phyloP scores from a whole-genome alignment of 345 rosid genomes.

The Melaleuca quinquenervia region DNA sequence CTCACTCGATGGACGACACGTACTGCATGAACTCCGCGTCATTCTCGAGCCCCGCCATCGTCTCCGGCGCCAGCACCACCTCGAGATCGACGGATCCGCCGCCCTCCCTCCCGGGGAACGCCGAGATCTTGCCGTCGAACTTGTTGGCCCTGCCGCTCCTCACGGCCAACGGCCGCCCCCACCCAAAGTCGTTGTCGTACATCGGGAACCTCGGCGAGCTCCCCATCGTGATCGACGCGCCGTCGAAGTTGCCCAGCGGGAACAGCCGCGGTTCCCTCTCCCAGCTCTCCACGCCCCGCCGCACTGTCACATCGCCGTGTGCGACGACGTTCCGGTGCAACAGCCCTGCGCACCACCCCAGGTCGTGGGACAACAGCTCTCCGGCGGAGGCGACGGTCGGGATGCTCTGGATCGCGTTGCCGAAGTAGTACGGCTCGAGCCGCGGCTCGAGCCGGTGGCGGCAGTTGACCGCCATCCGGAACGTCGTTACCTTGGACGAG shows the following conservation, averaged over 20 bases:
- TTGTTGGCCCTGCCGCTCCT: slow-evolving; percentile 92
- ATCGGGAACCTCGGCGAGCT: slow-evolving; percentile 97
- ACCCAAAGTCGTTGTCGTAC: slow-evolving; percentile 92
- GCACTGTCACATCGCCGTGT: slow-evolving; percentile 54
- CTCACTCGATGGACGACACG: slow-evolving; percentile 17
- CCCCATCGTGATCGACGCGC: slow-evolving; percentile 96
- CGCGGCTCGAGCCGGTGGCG: slow-evolving; percentile 77
- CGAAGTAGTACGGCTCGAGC: slow-evolving; percentile 68
- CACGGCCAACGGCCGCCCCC: slow-evolving; percentile 89
- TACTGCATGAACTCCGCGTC: slow-evolving; percentile 86
- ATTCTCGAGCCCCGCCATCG: slow-evolving; percentile 52
- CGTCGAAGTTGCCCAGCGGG: slow-evolving; percentile 84
- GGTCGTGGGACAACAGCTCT: slow-evolving; percentile 45
- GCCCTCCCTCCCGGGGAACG: slow-evolving; percentile 77
- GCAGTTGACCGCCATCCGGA: slow-evolving; percentile 93
- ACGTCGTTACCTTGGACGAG: slow-evolving; percentile 52
- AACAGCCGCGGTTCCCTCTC: slow-evolving; percentile 73
- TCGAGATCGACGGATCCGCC: slow-evolving; percentile 83
- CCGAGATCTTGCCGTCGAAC: slow-evolving; percentile 92
- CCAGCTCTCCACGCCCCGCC: slow-evolving; percentile 60
- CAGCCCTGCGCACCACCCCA: slow-evolving; percentile 53
- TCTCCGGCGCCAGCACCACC: slow-evolving; percentile 68
- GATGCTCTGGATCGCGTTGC: slow-evolving; percentile 95
- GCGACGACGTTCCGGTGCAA: slow-evolving; percentile 78
- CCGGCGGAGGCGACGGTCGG: slow-evolving; percentile 47